phyloP scores from a whole-genome alignment of 2,329 filamentous ascomycete species.

The Fusarium brevicatenulatum region DNA sequence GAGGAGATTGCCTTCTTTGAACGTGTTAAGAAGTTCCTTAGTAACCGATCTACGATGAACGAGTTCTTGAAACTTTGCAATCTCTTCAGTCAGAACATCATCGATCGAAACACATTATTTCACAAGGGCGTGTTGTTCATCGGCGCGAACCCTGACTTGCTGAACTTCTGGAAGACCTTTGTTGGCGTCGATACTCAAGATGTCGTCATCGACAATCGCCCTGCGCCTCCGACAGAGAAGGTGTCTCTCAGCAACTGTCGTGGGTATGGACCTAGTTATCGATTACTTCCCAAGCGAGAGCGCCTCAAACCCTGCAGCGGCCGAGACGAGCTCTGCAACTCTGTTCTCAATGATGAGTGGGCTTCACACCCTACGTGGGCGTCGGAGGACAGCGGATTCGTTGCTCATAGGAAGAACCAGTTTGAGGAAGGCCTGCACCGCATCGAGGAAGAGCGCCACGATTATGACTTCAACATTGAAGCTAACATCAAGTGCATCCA shows the following conservation, averaged over 20 bases:
- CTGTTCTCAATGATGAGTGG: conserved; percentile 97
- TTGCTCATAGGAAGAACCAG: conserved; percentile 95
- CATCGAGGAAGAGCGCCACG: conserved; percentile 97
- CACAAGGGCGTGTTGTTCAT: conserved; percentile 88
- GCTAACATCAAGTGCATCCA: conserved; percentile 95
- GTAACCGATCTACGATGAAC: conserved; percentile 90
- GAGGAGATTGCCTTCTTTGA: conserved; percentile 97
- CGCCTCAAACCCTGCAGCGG: conserved; percentile 92
- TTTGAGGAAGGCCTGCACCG: conserved; percentile 94
- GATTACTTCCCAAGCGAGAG: conserved; percentile 89
- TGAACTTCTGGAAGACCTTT: conserved; percentile 87
- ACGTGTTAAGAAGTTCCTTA: conserved; percentile 93
- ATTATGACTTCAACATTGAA: conserved; percentile 99
- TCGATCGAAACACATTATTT: conserved; percentile 84
- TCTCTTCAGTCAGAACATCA: conserved; percentile 90
- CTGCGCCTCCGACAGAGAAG: conserved; percentile 78
- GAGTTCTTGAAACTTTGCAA: conserved; percentile 98
- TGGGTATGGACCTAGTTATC: conserved; percentile 94
- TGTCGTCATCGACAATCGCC: conserved; percentile 80
- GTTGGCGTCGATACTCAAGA: conserved; percentile 81
- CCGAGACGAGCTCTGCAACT: conserved; percentile 91
- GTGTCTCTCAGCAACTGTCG: conserved; percentile 97
- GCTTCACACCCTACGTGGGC: conserved; percentile 99
- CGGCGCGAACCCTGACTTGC: conserved; percentile 87
- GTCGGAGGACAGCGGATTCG: conserved; percentile 96